These are phyloP conservation scores for Xylaria scruposa DNA, from an alignment of 495 filamentous ascomycete genomes.

Conservation along the genomic window DNA sequence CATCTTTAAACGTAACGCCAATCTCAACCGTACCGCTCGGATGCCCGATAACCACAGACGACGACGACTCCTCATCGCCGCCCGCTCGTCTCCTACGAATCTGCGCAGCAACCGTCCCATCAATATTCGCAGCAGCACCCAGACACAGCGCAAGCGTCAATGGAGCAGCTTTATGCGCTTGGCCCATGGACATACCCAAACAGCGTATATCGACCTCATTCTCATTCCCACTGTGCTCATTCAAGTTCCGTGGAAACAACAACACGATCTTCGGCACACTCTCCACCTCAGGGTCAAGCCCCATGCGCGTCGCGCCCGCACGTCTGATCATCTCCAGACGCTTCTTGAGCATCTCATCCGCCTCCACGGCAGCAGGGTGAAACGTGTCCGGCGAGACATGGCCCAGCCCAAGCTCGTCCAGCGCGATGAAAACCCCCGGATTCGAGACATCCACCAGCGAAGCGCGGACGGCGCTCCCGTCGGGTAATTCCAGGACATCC, in stretches of 20 bases:
- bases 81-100: slow-evolving; percentile 35
- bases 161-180: slow-evolving; percentile 70
- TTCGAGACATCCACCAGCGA: slow-evolving; percentile 66
- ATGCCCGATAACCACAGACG: slow-evolving; percentile 61
- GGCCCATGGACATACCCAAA: slow-evolving; percentile 57
- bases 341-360: slow-evolving; percentile 51
- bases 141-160: slow-evolving; percentile 67
- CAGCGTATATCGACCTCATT: slow-evolving; percentile 53
- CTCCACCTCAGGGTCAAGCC: slow-evolving; percentile 60
- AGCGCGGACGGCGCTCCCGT: slow-evolving; percentile 58
- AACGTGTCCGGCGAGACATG: slow-evolving; percentile 40
- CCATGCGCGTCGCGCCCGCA: slow-evolving; percentile 68
- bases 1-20: slow-evolving; percentile 52
- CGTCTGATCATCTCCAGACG: slow-evolving; percentile 67
- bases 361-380: slow-evolving; percentile 60
- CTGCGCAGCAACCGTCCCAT: slow-evolving; percentile 53
- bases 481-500: slow-evolving; percentile 60
- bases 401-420: slow-evolving; percentile 55
- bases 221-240: slow-evolving; percentile 10
- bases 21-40: slow-evolving; percentile 66
- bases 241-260: slow-evolving; percentile 51
- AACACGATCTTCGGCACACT: slow-evolving; percentile 73
- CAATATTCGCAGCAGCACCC: slow-evolving; percentile 61
- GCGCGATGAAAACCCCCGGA: slow-evolving; percentile 69
- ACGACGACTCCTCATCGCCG: not conserved